phyloP scores from a whole-genome alignment of 352 stramenopile species.

The Globisporangium recalcitrans region DNA sequence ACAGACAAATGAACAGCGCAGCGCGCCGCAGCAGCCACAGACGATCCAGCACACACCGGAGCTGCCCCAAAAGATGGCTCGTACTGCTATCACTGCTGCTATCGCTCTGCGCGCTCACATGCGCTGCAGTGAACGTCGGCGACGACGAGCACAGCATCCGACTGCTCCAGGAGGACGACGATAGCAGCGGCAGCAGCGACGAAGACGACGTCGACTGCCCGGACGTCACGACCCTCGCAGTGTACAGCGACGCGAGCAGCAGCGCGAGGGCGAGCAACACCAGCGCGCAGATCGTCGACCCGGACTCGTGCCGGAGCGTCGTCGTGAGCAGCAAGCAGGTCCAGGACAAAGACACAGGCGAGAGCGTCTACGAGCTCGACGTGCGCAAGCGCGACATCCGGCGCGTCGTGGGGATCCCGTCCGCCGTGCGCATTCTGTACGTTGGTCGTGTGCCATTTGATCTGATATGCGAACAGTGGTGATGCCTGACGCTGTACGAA shows the following conservation, averaged over 20 bases:
- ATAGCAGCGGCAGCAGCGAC: background rate
- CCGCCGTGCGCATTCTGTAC: conserved; percentile 8
- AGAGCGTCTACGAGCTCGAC: conserved; percentile 8
- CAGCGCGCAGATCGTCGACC: background rate
- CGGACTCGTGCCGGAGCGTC: background rate
- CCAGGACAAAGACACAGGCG: background rate
- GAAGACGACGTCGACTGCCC: conserved; percentile 17
- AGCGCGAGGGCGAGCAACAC: background rate
- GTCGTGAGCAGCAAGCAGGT: conserved; percentile 21
- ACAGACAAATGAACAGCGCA: background rate
- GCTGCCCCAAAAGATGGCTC: background rate
- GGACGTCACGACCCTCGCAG: conserved; percentile 25
- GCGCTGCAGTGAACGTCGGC: conserved; percentile 7
- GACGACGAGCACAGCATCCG: conserved; percentile 3
- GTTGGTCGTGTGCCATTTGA: background rate
- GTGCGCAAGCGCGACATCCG: conserved; percentile 8
- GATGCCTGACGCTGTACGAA: background rate
- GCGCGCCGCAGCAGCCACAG: background rate
- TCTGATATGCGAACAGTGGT: background rate
- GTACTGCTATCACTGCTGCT: conserved; percentile 1
- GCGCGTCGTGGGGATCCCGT: conserved; percentile 8
- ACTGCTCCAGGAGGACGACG: background rate
- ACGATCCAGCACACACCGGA: background rate
- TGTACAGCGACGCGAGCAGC: conserved; percentile 6
- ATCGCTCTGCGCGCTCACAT: background rate